Evolutionary conservation across 2,329 filamentous ascomycete genomes (phyloP).

Genomic region (Venturia aucupariae): DNA sequence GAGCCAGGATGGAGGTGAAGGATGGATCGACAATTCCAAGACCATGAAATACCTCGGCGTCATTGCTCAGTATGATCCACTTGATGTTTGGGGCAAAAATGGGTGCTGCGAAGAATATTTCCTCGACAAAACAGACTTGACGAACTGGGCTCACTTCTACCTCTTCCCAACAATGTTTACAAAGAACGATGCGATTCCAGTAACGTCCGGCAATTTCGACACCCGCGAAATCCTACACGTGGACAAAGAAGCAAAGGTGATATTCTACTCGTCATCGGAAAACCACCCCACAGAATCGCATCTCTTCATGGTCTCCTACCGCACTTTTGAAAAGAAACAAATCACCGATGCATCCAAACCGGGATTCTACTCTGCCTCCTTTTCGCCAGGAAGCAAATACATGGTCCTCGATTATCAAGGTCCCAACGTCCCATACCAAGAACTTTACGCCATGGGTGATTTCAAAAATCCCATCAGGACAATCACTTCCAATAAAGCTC

Average conservation of each 20-base stretch:
- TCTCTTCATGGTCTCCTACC: slow-evolving; percentile 54
- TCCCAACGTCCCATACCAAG: slow-evolving; percentile 60
- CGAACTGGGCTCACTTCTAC: slow-evolving; percentile 58
- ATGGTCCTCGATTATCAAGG: slow-evolving; percentile 58
- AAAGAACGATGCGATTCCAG: slow-evolving; percentile 40
- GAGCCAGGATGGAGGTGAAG: slow-evolving; percentile 48
- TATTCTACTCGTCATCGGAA: slow-evolving; percentile 59
- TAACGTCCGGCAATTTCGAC: slow-evolving; percentile 60
- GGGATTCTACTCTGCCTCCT: slow-evolving; percentile 55
- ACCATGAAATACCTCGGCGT: slow-evolving; percentile 48
- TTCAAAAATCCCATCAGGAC: slow-evolving; percentile 45
- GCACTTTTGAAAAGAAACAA: slow-evolving; percentile 37
- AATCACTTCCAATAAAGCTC: slow-evolving; percentile 50
- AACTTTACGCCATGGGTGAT: slow-evolving; percentile 51
- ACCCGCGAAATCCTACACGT: slow-evolving; percentile 51
- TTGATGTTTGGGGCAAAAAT: slow-evolving; percentile 12
- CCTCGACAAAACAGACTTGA: slow-evolving; percentile 56
- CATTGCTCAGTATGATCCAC: slow-evolving; percentile 24
- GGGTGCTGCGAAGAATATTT: slow-evolving; percentile 43
- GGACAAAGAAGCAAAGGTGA: slow-evolving; percentile 44
- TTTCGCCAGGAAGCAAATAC: slow-evolving; percentile 53
- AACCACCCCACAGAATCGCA: slow-evolving; percentile 59
- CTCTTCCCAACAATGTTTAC: slow-evolving; percentile 48
- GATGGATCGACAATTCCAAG: slow-evolving; percentile 54
- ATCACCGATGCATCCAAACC: slow-evolving; percentile 46